Conservation (phyloP, 306 rosid species). For the Fragaria ananassa region DNA sequence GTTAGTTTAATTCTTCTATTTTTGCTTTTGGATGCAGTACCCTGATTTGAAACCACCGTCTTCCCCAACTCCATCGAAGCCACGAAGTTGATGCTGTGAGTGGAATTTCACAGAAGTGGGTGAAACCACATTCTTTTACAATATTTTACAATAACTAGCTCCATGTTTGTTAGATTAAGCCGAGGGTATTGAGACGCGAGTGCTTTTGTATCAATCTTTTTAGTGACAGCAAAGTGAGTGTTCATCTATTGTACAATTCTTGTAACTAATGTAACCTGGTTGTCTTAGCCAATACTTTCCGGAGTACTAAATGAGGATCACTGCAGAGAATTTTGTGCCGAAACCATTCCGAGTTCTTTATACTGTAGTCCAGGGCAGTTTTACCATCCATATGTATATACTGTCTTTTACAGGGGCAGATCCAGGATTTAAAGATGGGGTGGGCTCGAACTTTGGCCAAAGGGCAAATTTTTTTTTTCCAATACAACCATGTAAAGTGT, state of each 20-base stretch:
- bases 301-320: background rate
- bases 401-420: background rate
- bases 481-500: no score
- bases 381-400: background rate
- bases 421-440: no score
- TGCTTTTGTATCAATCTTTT: background rate
- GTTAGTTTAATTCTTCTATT: background rate
- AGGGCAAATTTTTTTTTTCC: no score
- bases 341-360: background rate
- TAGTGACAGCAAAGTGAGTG: background rate
- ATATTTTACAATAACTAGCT: conserved; percentile 13
- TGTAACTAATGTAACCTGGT: background rate
- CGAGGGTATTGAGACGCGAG: background rate
- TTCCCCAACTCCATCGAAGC: conserved; percentile 72
- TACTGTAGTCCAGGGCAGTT: background rate
- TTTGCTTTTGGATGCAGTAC: conserved; percentile 44
- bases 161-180: background rate
- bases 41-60: conserved; percentile 85
- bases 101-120: conserved; percentile 13
- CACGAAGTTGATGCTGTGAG: conserved; percentile 31
- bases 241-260: conserved; percentile 5
- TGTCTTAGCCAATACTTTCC: background rate
- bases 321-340: background rate
- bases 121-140: conserved; percentile 5
- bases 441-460: no score